Percentiles rank a stretch among this genome's conserved stretches.
These are phyloP conservation scores for Phaeotremella skinneri DNA, from an alignment of 768 basidiomycete genomes.

Conservation along the genomic window DNA sequence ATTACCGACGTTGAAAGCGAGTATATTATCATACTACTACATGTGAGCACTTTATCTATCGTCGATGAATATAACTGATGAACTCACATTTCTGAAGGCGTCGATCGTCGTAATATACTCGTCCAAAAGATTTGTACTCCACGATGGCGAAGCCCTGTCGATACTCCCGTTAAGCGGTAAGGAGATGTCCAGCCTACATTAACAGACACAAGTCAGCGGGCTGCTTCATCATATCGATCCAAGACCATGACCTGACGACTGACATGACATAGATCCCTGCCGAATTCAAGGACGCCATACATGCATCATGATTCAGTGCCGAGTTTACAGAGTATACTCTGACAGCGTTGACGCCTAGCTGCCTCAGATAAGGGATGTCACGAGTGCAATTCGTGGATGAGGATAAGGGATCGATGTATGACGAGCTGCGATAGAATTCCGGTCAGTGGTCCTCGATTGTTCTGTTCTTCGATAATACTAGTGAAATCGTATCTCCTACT, in stretches of 20 bases:
- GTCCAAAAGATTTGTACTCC: slow-evolving; percentile 77
- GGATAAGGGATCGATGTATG: slow-evolving; percentile 76
- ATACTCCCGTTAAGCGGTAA: slow-evolving; percentile 77
- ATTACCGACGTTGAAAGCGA: slow-evolving; percentile 88
- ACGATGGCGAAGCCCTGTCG: slow-evolving; percentile 67
- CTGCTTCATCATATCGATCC: background rate
- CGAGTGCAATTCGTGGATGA: slow-evolving; percentile 66
- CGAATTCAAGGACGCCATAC: slow-evolving; percentile 71
- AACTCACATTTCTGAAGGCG: slow-evolving; percentile 58
- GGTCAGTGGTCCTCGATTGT: too few species aligned
- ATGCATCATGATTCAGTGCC: slow-evolving; percentile 75
- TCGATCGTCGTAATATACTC: slow-evolving; percentile 75
- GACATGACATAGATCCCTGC: slow-evolving; percentile 89
- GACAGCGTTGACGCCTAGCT: slow-evolving; percentile 75
- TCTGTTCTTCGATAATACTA: too few species aligned
- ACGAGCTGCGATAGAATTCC: slow-evolving; percentile 53
- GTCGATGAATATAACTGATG: background rate
- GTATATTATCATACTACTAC: slow-evolving; percentile 80
- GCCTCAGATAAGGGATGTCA: slow-evolving; percentile 72
- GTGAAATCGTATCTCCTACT: slow-evolving; percentile 2
- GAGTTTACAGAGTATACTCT: slow-evolving; percentile 85
- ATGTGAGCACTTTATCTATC: background rate
- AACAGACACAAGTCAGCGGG: slow-evolving; percentile 16
- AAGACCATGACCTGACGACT: slow-evolving; percentile 42
- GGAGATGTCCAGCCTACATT: slow-evolving; percentile 73